Base-by-base conservation (phyloP, 306 rosid genomes). In the Abrus precatorius region DNA sequence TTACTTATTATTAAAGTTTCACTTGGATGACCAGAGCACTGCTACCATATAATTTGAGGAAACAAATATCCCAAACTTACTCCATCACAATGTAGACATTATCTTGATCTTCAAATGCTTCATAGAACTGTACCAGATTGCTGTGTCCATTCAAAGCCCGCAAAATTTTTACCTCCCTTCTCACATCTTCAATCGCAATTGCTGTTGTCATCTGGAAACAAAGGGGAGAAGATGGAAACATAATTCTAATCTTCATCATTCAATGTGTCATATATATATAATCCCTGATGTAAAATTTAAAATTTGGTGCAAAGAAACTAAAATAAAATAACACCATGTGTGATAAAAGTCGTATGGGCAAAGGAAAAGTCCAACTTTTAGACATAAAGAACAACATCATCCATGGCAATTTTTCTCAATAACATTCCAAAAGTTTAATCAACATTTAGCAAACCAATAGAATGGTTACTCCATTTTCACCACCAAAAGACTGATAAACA, bases 21-120 rank as follows among this genome's bases (percentile, higher is more conserved):
- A 64, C 71, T 10, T 29, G 59, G 59, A 48, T 3, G 74, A 44
- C 75, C 59, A 32, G 34, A 41, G 68, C 43, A 66, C 78, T 11
- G 32, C 84, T 29, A 9, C 30, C 52, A 80, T 53, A 10, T 30
- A 6, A 49, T 56, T 59, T 41, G 54, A 85, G 75, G 60, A 64
- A 80, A 62, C 63, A 69, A 70, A 55, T 11, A 36, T 41, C 43
- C 47, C 80, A 75, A 67, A 87, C 99, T 93, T 93, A 96, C 99
- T 96, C 99, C 99, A 96, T 96, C 60, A 92, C 97, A 86, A 96
- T 87, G 93, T 96, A 96, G 93, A 96, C 99, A 86, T 96, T 96
- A 36, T 93, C 99, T 14, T 83, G 87, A 84, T 93, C 99, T 92
- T 96, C 99, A 77, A 93, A 96, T 61, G 98, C 98, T 80, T 93